Conservation (phyloP, 192 early-diverging fungal species). For the Coemansia sp. region DNA sequence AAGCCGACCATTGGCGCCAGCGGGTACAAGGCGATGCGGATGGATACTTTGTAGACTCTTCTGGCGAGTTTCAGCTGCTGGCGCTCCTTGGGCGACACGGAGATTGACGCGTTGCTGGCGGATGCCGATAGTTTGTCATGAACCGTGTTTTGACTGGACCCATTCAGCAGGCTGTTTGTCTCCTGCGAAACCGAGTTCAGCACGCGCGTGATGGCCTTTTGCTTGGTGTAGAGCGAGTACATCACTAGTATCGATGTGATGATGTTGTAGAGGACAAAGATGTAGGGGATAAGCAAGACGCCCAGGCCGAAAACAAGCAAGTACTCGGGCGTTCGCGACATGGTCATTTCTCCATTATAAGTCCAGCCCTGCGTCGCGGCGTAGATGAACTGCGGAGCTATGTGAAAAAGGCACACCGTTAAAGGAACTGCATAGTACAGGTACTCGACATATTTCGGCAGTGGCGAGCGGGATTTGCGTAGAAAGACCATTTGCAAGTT, state of each 20-base stretch:
- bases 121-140: neutral
- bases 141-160: neutral
- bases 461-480: conserved; percentile 6
- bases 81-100: conserved; percentile 15
- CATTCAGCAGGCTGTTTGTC: conserved; percentile 6
- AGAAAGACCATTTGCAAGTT: conserved; percentile 42
- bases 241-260: conserved; percentile 20
- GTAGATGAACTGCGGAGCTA: conserved; percentile 14
- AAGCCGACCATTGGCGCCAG: conserved; percentile 23
- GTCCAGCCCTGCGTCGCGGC: conserved; percentile 10
- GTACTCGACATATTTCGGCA: conserved; percentile 32
- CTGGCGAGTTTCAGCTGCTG: conserved; percentile 25
- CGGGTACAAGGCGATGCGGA: conserved; percentile 42
- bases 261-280: conserved; percentile 41
- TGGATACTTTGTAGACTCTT: conserved; percentile 28
- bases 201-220: conserved; percentile 13
- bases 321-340: conserved; percentile 8
- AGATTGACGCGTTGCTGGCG: neutral
- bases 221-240: conserved; percentile 22
- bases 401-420: conserved; percentile 5
- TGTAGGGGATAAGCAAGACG: conserved; percentile 11
- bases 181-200: conserved; percentile 8
- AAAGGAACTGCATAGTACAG: conserved; percentile 31
- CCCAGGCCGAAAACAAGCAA: conserved; percentile 9
- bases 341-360: conserved; percentile 5